Base-by-base conservation (phyloP, 352 stramenopile genomes). In the Phytophthora podocarpi region DNA sequence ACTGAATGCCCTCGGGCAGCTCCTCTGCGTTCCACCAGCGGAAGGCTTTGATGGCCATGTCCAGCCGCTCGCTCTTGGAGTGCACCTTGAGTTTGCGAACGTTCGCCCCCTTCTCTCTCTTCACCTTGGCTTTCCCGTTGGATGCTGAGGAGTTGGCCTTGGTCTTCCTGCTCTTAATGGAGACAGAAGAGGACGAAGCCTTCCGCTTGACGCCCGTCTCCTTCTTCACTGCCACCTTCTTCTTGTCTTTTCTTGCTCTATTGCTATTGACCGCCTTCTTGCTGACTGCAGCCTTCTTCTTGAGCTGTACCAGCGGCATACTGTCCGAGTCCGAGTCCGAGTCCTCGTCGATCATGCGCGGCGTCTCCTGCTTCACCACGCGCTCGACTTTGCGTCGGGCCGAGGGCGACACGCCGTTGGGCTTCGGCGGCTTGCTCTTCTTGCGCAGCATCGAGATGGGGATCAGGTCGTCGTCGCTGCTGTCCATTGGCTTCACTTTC, bases 11-110 rank as follows among this genome's bases (percentile, higher is more conserved):
- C 35, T 96, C 82, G 0, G 97, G 95, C 9, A 97, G 86, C 57
- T 98, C 83, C 37, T 95, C 81, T 20, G 96, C 94, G 65, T 99
- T 97, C 98, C 98, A 99, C 98, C 98, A 99, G 28, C 98, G 95
- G 72, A 98, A 99, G 54, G 97, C 93, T 78, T 99, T 98, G 73
- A 99, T 99, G 15, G 96, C 96, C 84, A 98, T 97, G 50, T 98
- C 90, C 47, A 99, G 82, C 10, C 91, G 87, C 72, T 99, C 96
- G 35, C 85, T 69, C 62, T 97, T 98, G 36, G 94, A 97, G 28
- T 98, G 80, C 46, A 97, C 82, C 69, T 98, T 99, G 35, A 98
- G 79, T 64, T 96, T 96, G 27, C 84, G 81, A 54, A 93, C 70
- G 18, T 77, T 86, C 3, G 27, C 40, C 4, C 56, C 62, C 36